A percentile compares a stretch with the other conserved stretches of the same genome.
Conservation (phyloP, 805 yeast genomes). For the Starmerella apis region DNA sequence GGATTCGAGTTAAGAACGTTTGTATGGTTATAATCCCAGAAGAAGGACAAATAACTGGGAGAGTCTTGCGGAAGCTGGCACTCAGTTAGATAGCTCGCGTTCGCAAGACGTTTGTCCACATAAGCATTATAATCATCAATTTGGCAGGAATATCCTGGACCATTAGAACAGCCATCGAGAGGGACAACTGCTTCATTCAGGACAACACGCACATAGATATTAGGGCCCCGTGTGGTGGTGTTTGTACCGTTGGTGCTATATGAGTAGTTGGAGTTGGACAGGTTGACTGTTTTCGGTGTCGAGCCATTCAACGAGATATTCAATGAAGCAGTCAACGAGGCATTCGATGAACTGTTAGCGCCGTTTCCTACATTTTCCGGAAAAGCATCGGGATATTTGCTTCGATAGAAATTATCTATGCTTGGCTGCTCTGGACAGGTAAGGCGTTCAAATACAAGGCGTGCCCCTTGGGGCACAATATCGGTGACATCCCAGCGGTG, state of each 20-base stretch:
- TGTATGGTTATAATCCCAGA: constrained; percentile 23
- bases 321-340: neutral
- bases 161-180: constrained; percentile 38
- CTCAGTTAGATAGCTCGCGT: constrained; percentile 14
- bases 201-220: constrained; percentile 38
- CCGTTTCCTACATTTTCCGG: neutral
- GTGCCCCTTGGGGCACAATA: constrained; percentile 29
- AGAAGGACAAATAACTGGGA: constrained; percentile 18
- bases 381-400: constrained; percentile 19
- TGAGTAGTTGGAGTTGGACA: constrained; percentile 3
- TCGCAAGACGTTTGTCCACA: constrained; percentile 14
- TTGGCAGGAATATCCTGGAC: constrained; percentile 44
- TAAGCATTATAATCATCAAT: constrained; percentile 24
- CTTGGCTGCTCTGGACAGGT: constrained; percentile 31
- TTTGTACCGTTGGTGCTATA: neutral
- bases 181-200: constrained; percentile 48
- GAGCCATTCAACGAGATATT: neutral
- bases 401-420: constrained; percentile 6
- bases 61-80: constrained; percentile 15
- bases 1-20: constrained; percentile 12
- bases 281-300: neutral
- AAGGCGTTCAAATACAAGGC: constrained; percentile 29
- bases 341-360: constrained; percentile 1
- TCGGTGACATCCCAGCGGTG: constrained; percentile 40
- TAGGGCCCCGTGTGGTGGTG: constrained; percentile 3